These are phyloP conservation scores for Cairneyella variabilis DNA, from an alignment of 495 filamentous ascomycete genomes.

Conservation along the genomic window DNA sequence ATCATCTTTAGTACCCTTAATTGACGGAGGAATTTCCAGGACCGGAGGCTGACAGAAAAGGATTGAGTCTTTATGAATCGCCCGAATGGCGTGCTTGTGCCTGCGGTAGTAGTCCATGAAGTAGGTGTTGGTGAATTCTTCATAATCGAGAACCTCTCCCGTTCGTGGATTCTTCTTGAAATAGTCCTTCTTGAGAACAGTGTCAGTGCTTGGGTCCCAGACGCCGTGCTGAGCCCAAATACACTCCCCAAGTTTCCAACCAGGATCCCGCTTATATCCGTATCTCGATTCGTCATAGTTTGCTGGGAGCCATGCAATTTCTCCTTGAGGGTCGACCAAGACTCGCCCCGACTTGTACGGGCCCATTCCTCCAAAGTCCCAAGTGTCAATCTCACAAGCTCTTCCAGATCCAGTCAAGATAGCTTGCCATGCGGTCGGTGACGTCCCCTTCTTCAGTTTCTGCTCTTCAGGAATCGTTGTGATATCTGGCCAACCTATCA, in stretches of 20 bases:
- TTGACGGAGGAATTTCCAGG: conserved; percentile 81
- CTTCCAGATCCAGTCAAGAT: conserved; percentile 86
- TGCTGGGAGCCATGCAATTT: conserved; percentile 75
- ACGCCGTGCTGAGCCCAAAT: conserved; percentile 96
- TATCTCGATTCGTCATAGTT: conserved; percentile 83
- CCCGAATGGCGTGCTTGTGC: conserved; percentile 68
- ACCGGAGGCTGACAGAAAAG: conserved; percentile 91
- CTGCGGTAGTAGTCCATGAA: conserved; percentile 83
- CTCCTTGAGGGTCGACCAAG: conserved; percentile 84
- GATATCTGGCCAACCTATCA: conserved; percentile 83
- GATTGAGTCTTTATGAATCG: conserved; percentile 73
- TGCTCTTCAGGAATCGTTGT: conserved; percentile 81
- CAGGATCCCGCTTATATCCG: conserved; percentile 82
- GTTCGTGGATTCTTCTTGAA: conserved; percentile 72
- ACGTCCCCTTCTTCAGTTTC: conserved; percentile 88
- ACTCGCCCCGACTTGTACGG: conserved; percentile 81
- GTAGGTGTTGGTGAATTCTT: conserved; percentile 81
- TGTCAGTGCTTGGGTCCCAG: conserved; percentile 81
- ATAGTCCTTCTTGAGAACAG: conserved; percentile 79
- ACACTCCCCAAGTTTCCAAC: conserved; percentile 89
- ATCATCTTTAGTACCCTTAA: conserved; percentile 86
- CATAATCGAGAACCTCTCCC: conserved; percentile 69
- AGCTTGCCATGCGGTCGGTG: conserved; percentile 91
- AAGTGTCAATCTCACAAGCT: conserved; percentile 83
- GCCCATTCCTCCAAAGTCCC: conserved; percentile 90